A percentile compares a stretch with the other conserved stretches of the same genome.
These are phyloP conservation scores for Picea glauca DNA, from an alignment of 75 land plant genomes.

Conservation along the genomic window DNA sequence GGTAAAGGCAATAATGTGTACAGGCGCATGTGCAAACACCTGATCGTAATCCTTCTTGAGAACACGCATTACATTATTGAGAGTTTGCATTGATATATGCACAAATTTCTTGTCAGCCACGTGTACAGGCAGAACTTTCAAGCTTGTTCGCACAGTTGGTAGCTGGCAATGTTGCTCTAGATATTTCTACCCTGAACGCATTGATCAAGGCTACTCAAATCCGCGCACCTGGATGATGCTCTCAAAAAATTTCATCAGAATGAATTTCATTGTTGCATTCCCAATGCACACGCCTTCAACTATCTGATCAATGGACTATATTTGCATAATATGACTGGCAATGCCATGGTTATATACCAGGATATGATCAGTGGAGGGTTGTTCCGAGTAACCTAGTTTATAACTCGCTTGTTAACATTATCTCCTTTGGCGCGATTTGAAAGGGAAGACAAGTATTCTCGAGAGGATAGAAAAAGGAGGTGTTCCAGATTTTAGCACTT, in stretches of 20 bases:
- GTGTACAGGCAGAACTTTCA: constrained; percentile 45
- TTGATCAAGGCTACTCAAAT: constrained; percentile 62
- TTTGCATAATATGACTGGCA: constrained; percentile 45
- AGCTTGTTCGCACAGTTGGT: constrained; percentile 56
- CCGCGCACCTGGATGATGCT: constrained; percentile 57
- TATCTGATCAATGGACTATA: constrained; percentile 59
- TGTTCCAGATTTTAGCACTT: constrained; percentile 40
- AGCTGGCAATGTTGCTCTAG: constrained; percentile 49
- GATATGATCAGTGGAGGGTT: constrained; percentile 48
- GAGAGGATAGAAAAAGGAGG: constrained; percentile 35
- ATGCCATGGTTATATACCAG: constrained; percentile 43
- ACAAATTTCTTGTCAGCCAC: constrained; percentile 39
- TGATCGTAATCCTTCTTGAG: constrained; percentile 38
- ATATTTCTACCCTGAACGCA: constrained; percentile 43
- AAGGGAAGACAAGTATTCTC: constrained; percentile 38
- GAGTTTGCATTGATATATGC: constrained; percentile 29
- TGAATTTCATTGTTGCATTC: constrained; percentile 40
- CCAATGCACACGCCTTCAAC: constrained; percentile 40
- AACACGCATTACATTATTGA: constrained; percentile 45
- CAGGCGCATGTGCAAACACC: constrained; percentile 43
- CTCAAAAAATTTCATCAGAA: constrained; percentile 61
- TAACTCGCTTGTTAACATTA: constrained; percentile 47
- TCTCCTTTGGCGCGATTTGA: constrained; percentile 43
- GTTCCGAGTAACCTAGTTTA: constrained; percentile 36
- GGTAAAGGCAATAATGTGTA: constrained; percentile 37